Evolutionary conservation across 169 alveolate species (phyloP), one percentile per base, ranked within the genome.

Genomic region (Eimeria maxima): DNA sequence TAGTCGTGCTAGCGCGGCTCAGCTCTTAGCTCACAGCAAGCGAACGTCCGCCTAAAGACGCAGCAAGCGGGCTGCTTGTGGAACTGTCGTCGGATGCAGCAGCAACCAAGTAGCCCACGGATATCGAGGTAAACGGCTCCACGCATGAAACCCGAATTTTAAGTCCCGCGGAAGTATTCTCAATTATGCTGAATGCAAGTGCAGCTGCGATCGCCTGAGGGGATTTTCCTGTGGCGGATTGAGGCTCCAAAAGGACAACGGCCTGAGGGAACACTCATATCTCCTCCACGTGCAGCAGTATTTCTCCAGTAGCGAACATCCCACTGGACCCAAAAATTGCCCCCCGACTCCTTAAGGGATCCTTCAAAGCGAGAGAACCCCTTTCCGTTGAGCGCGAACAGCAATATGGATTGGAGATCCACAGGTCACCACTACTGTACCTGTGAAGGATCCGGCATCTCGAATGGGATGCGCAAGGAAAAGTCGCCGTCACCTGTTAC

Each of bases 101-200:
- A 60, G 93, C 93, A 60, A 84, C 38, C 60, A 84, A 60, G 93
- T 84, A 84, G 63, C 93, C 93, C 33, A 84, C 80, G 57, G 93
- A 18, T 27, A 84, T 14, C 44, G 93, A 84, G n/a, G 60, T 14
- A 42, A 84, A 84, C 22, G 55, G 24, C 45, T 84, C 93, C 63
- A 53, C 38, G 60, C 93, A 84, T 22, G 93, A 24, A 22, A 84
- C 22, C n/a, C 44, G 93, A 22, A 60, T 22, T 84, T 29, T 53
- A 42, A 84, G 7, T 44, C 57, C 80, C 7, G 57, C 57, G 10
- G 0, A 4, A 3, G 38, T 57, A 6, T 10, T 13, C 53, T 53
- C 93, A 44, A 14, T 13, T 60, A 29, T 53, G 78, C 78, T 38
- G 47, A 84, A 84, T 38, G 38, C 55, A 57, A 78, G 13, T 33